A percentile compares a stretch with the other conserved stretches of the same genome.
Conservation (phyloP, 768 basidiomycete genomes). For the Strobilomyces echinocephalus region DNA sequence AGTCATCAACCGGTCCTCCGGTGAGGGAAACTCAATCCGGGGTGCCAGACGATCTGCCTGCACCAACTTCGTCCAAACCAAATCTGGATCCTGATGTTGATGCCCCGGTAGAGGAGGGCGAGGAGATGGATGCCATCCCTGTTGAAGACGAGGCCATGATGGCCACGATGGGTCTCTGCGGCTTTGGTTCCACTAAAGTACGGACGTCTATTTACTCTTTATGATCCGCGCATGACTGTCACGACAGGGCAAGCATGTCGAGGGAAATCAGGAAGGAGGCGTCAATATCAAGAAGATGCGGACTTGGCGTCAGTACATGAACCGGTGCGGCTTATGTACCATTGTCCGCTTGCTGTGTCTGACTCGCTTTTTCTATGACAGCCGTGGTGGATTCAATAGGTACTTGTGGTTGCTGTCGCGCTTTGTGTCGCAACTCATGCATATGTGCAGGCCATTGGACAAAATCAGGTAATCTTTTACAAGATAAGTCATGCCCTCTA, state of each 20-base stretch:
- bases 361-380: slow-evolving; percentile 26
- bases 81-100: slow-evolving; percentile 43
- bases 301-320: slow-evolving; percentile 99
- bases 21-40: neutral
- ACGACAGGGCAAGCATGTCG: slow-evolving; percentile 67
- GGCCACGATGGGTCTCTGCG: slow-evolving; percentile 82
- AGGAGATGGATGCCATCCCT: slow-evolving; percentile 49
- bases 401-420: slow-evolving; percentile 19
- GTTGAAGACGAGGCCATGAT: slow-evolving; percentile 80
- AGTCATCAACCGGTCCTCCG: neutral
- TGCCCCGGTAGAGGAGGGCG: slow-evolving; percentile 43
- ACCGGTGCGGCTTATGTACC: slow-evolving; percentile 49
- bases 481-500: slow-evolving; percentile 18
- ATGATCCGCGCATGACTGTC: neutral
- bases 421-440: slow-evolving; percentile 13
- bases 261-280: slow-evolving; percentile 75
- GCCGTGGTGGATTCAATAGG: slow-evolving; percentile 86
- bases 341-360: slow-evolving; percentile 6
- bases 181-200: slow-evolving; percentile 91
- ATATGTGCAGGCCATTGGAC: slow-evolving; percentile 69
- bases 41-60: slow-evolving; percentile 8
- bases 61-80: slow-evolving; percentile 20
- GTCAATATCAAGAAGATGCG: slow-evolving; percentile 72
- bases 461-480: slow-evolving; percentile 72
- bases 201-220: slow-evolving; percentile 3